Evolutionary conservation across 345 rosid species (phyloP), one percentile per base, ranked within the genome.

Genomic region (Cardiospermum halicacabum): DNA sequence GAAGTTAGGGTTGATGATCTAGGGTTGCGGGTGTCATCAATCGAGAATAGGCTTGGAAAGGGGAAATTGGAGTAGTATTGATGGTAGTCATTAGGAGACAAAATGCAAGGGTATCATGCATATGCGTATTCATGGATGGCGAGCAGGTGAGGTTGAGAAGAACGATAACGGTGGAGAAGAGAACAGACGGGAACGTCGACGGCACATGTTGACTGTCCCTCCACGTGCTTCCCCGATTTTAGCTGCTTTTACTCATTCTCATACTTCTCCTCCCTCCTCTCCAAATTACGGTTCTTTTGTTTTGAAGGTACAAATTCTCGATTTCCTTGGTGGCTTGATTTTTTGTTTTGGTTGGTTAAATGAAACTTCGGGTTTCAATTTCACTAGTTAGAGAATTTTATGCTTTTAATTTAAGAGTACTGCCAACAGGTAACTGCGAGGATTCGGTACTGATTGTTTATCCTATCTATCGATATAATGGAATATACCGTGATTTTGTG

Each of bases 81-180:
- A 81, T 85, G 81, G 79, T 82, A 68, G 79, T 74, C 78, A 65
- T 70, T 50, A 12, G 54, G 63, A 81, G 84, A 68, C 86, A 78
- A 78, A 74, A 83, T 83, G 91, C 80, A 50, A 81, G 88, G 74
- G 64, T 77, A 83, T 88, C 80, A 80, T 86, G 89, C 39, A 11
- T 82, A 84, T 48, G 55, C 56, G 36, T 64, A 67, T 75, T 75
- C 75, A 75, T 75, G 79, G 77, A 72, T 54, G 69, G 61, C 48
- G 62, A 15, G 73, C 57, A 58, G 58, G 70, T 69, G 84, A 18
- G 9, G n/a, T n/a, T 40, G 47, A 40, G 12, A 19, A 43, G 18
- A 19, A 43, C 48, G 48, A 43, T 19, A 19, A 71, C 73, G 80
- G 73, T 77, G 68, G 72, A 68, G 62, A 67, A 76, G 75, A 74